Percentiles rank a stretch among this genome's conserved stretches.
These are phyloP conservation scores for Moricandia arvensis DNA, from an alignment of 345 rosid genomes.

Conservation along the genomic window DNA sequence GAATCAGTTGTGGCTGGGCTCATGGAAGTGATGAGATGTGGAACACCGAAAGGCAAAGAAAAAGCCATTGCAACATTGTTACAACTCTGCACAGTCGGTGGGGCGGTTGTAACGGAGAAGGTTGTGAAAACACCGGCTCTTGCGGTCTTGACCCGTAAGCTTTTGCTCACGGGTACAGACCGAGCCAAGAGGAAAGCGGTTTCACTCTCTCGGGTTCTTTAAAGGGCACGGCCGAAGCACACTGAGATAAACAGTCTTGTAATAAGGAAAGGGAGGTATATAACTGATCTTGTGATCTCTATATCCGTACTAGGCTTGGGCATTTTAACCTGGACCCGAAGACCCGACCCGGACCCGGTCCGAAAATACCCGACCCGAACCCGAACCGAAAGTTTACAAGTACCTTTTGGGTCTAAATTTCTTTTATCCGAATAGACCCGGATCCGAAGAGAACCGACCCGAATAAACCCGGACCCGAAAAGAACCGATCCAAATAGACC, in stretches of 20 bases:
- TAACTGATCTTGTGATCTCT: neutral
- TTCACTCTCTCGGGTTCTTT: conserved; percentile 66
- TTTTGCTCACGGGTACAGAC: conserved; percentile 75
- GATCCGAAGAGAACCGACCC: too few relatives aligned
- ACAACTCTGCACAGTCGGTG: conserved; percentile 70
- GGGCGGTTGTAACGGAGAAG: conserved; percentile 57
- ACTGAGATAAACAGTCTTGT: conserved; percentile 29
- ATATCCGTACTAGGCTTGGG: too few relatives aligned
- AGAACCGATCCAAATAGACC: too few relatives aligned
- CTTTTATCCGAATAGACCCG: too few relatives aligned
- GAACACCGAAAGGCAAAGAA: conserved; percentile 64
- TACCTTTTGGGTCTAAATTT: too few relatives aligned
- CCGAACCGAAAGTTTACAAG: too few relatives aligned
- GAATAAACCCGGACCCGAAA: too few relatives aligned
- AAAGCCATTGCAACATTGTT: conserved; percentile 81
- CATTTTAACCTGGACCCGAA: too few relatives aligned
- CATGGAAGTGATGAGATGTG: conserved; percentile 40
- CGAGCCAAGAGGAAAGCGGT: conserved; percentile 83
- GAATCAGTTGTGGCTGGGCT: conserved; percentile 51
- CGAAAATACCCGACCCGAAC: too few relatives aligned
- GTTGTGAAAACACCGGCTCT: conserved; percentile 47
- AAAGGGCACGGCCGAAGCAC: conserved; percentile 12
- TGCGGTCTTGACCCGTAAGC: conserved; percentile 54
- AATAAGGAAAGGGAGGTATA: neutral
- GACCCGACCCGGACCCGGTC: too few relatives aligned